These are phyloP conservation scores for Kazachstania sp. DNA, from an alignment of 1,139 yeast genomes.

Conservation along the genomic window DNA sequence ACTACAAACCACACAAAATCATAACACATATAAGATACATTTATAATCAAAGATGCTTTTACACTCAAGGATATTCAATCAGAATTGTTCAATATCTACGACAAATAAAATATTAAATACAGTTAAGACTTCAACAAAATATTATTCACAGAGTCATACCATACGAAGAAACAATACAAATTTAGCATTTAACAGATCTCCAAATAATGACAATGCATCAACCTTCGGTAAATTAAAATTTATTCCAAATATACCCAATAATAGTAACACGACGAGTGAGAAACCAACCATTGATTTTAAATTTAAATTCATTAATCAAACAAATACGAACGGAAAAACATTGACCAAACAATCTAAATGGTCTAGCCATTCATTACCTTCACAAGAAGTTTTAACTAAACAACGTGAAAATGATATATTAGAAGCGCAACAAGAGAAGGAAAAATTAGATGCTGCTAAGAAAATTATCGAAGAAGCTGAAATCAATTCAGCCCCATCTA, in stretches of 20 bases:
- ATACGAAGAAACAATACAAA: conserved; percentile 3
- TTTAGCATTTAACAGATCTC: neutral
- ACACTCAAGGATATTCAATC: neutral
- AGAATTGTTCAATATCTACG: neutral
- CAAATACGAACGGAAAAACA: neutral
- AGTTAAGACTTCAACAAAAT: neutral
- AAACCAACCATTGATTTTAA: conserved; percentile 1
- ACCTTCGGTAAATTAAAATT: conserved; percentile 1
- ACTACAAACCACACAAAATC: neutral
- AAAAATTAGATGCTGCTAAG: conserved; percentile 8
- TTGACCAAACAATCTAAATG: conserved; percentile 12
- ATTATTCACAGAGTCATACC: neutral
- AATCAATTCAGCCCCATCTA: conserved; percentile 1
- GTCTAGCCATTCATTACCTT: conserved; percentile 27
- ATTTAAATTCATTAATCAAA: conserved; percentile 5
- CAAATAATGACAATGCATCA: neutral
- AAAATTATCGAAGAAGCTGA: conserved; percentile 5
- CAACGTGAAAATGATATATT: conserved; percentile 12
- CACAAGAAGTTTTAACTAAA: conserved; percentile 14
- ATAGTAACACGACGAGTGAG: neutral
- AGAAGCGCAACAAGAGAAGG: conserved; percentile 3
- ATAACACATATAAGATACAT: too few species aligned
- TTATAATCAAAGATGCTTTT: neutral
- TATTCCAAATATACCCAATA: neutral
- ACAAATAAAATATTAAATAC: neutral